Base-by-base conservation (phyloP, 1,284 basidiomycete species). In the Serendipita sp. region DNA sequence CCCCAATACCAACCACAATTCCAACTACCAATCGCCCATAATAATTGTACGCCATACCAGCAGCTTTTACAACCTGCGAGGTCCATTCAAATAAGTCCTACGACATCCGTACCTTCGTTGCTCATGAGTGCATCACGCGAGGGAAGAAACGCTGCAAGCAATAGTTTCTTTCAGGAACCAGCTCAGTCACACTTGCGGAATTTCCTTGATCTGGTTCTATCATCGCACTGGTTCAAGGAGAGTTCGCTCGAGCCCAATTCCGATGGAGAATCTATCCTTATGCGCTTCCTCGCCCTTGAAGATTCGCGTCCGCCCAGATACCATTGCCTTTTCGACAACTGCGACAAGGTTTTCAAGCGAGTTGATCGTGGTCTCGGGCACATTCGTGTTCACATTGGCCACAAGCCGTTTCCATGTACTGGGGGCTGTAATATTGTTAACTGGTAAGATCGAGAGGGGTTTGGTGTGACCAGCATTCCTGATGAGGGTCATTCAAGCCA, bases 361-460 rank as follows among this genome's bases (percentile, higher is more conserved):
- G 15, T 30, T 10, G 53, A 58, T 34, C 53, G 53, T 34, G 53
- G 15, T 10, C 15, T 58, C 4, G 22, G 22, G 4, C 53, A 58
- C 32, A 35, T 58, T 30, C 22, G 53, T n/a, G 53, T 30, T 34
- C 53, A 58, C 32, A 12, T 58, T n/a, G 53, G 53, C 32, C 53
- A 58, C 53, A 58, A 35, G n/a, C 53, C 53, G 6, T 22, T 58
- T 34, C 26, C 32, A 10, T 58, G 53, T 26, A 58, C 17, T 10
- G 53, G 53, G n/a, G 8, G 30, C 22, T 58, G 53, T n/a, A 32
- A n/a, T 32, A 30, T 5, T n/a, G 3, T 1, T n/a, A 26, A 58
- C 15, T 58, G 53, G 53, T 58, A 58, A 58, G 53, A 58, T 17
- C n/a, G 22, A n/a, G 53, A 17, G 15, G 30, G 53, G 53, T 58